Evolutionary conservation across 1,284 basidiomycete species (phyloP).

Genomic region (Pholiota adiposa): DNA sequence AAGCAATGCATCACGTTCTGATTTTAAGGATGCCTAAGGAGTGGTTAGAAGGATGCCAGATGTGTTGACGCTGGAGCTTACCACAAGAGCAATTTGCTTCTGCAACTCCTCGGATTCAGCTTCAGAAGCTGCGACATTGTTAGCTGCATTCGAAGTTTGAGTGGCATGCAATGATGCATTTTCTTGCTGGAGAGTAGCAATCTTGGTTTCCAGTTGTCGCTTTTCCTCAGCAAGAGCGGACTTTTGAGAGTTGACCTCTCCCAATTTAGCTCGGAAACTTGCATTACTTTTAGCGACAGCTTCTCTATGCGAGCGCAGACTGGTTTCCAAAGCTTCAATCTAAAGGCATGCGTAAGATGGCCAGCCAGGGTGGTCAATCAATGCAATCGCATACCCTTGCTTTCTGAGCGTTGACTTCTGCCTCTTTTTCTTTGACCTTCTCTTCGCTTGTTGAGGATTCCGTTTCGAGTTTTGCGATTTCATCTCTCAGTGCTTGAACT

Average conservation of each 20-base stretch:
- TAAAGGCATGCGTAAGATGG: constrained; percentile 14
- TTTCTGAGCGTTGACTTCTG: constrained; percentile 20
- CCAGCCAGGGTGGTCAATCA: not conserved
- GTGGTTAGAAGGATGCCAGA: not conserved
- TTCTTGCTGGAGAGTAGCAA: constrained; percentile 42
- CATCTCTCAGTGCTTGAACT: constrained; percentile 79
- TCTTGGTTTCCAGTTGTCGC: constrained; percentile 31
- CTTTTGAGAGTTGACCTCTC: constrained; percentile 37
- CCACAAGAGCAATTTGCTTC: constrained; percentile 46
- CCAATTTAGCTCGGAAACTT: constrained; percentile 38
- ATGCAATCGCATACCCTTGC: constrained; percentile 19
- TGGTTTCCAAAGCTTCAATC: constrained; percentile 35
- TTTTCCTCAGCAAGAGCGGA: constrained; percentile 39
- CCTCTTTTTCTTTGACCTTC: constrained; percentile 43
- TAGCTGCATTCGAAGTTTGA: constrained; percentile 36
- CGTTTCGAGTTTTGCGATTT: constrained; percentile 61
- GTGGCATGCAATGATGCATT: constrained; percentile 39
- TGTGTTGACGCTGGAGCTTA: constrained; percentile 33
- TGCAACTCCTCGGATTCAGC: constrained; percentile 30
- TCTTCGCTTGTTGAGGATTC: constrained; percentile 47
- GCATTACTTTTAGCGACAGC: constrained; percentile 32
- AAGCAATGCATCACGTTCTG: constrained; percentile 63
- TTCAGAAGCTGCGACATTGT: constrained; percentile 37
- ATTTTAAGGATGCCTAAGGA: constrained; percentile 53
- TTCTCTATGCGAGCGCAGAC: constrained; percentile 40